Evolutionary conservation across 129 eudicot species (phyloP), one percentile per base, ranked within the genome.

Genomic region (Tagetes erecta): DNA sequence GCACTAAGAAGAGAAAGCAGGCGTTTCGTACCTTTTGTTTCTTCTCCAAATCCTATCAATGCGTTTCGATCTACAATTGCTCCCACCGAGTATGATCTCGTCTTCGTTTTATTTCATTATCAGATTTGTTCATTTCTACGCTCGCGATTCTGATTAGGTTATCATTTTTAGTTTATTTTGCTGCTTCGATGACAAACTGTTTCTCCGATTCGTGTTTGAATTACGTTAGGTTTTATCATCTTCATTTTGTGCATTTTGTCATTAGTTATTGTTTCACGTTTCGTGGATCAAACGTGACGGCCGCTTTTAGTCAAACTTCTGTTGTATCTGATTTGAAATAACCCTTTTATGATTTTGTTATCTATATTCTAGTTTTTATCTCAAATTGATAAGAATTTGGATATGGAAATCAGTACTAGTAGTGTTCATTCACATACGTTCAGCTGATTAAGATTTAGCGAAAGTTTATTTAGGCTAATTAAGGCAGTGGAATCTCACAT

Each of bases 1-100:
- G 89, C 89, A 39, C 63, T 89, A 47, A 86, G 96, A 71, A 82
- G 87, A 14, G 96, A 89, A 78, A 80, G 86, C 14, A 80, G 72
- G 79, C 96, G 92, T 40, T 70, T 86, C 71, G 75, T 67, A 59
- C 86, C 92, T 51, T 78, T 84, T 13, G 58, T 82, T 68, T 80
- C 84, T 20, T 74, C 89, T 62, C 79, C 89, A 33, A 79, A 77
- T 45, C 84, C 89, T 2, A 56, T 70, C 80, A 76, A 82, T 65
- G 75, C 59, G 46, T 73, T 89, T 72, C 84, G 89, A 52, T 84
- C 92, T 73, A 82, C 86, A 31, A 78, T 89, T 67, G 72, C 79
- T 66, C 79, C 87, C 46, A 50, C 87, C 9, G 80, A 84, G 89
- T 85, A 84, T 65, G 77, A 64, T 77, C 73, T 71, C 11, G 20